These are phyloP conservation scores for Setaria viridis DNA, from an alignment of 202 grass and related monocot genomes.

Conservation along the genomic window DNA sequence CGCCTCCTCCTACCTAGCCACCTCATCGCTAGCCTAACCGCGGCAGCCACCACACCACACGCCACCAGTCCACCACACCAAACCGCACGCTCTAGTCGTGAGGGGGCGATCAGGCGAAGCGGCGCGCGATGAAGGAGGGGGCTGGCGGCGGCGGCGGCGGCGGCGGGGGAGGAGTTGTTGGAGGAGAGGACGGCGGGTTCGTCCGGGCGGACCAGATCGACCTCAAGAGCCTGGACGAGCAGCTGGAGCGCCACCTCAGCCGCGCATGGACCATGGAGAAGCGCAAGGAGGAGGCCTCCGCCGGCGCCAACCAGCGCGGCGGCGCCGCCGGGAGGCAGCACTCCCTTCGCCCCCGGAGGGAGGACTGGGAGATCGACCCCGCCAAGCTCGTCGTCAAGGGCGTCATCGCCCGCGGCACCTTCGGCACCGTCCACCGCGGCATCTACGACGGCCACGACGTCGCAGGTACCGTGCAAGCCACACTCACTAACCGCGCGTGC, in stretches of 20 bases:
- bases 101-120: conserved; percentile 20
- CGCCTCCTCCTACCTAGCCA: background rate
- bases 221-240: conserved; percentile 96
- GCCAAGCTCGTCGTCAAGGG: conserved; percentile 70
- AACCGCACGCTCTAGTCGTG: background rate
- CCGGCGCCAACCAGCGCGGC: background rate
- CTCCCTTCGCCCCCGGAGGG: conserved; percentile 42
- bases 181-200: conserved; percentile 60
- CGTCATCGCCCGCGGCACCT: conserved; percentile 95
- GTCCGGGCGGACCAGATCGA: conserved; percentile 96
- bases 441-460: conserved; percentile 92
- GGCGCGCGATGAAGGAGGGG: conserved; percentile 50
- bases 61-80: background rate
- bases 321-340: background rate
- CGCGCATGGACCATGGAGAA: conserved; percentile 93
- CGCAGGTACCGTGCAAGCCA: conserved; percentile 54
- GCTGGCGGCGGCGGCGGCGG: background rate
- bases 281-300: conserved; percentile 58
- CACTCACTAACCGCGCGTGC: background rate
- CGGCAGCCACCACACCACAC: background rate
- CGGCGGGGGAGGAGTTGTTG: background rate
- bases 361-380: conserved; percentile 92
- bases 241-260: conserved; percentile 84
- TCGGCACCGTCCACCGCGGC: conserved; percentile 89
- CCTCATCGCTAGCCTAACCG: conserved; percentile 4